These are phyloP conservation scores for Sporothrix dimorphospora DNA, from an alignment of 2,329 filamentous ascomycete species.

Conservation along the genomic window DNA sequence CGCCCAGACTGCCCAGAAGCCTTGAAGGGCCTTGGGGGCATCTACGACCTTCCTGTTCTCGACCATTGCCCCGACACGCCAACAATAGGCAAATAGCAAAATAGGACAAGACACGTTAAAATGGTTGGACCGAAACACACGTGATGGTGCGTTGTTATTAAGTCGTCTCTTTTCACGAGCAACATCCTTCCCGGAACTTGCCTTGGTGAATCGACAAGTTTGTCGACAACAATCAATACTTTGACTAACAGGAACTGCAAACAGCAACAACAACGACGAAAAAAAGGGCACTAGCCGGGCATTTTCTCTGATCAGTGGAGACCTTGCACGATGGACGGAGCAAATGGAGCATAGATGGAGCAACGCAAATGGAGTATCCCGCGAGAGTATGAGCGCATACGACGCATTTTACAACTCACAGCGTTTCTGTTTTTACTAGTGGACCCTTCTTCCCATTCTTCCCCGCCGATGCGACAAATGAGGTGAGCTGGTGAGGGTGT, in stretches of 20 bases:
- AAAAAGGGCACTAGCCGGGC: not conserved
- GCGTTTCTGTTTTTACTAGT: not conserved
- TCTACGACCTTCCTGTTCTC: constrained; percentile 15
- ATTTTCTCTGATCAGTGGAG: not conserved
- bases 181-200: no score
- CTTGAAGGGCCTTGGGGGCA: not conserved
- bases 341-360: not conserved
- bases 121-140: not conserved
- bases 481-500: not conserved
- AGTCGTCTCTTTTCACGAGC: not conserved
- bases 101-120: not conserved
- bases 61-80: not conserved
- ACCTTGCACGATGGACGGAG: not conserved
- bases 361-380: not conserved
- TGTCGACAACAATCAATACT: no score
- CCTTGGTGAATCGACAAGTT: no score
- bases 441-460: not conserved
- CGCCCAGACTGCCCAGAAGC: not conserved
- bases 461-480: not conserved
- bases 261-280: not conserved
- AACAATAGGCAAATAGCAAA: not conserved
- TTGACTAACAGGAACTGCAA: constrained; percentile 12
- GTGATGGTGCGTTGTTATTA: not conserved
- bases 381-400: not conserved
- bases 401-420: not conserved